Evolutionary conservation across 2,329 filamentous ascomycete genomes (phyloP), one percentile per base, ranked within the genome.

Genomic region (Capronia coronata): DNA sequence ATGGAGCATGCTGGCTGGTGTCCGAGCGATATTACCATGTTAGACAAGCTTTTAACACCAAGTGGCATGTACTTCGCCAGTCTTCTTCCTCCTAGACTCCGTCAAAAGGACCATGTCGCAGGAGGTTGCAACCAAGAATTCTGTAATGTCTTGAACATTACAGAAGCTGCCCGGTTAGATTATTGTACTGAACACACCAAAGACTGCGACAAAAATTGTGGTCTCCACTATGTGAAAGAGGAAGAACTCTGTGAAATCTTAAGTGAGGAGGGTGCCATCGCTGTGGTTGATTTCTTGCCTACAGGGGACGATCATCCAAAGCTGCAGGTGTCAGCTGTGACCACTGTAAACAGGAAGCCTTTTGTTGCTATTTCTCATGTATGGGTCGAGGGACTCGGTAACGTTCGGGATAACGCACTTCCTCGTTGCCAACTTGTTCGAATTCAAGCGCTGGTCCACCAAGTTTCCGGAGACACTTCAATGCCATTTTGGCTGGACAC

Each of bases 11-110:
- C 37, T 5, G 16, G 37, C 13, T 40, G 37, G 37, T 40, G 37
- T 8, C 35, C 35, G 3, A 38, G 18, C 18, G 18, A 40, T 22
- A 40, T 40, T 19, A 21, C 37, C 14, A 40, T 40, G 37, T 22
- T 40, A 4, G 4, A 16, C 11, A 40, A 40, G 14, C 16, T 40
- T 22, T 3, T 22, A 18, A 40, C 37, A 3, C 16, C 37, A 16
- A 40, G n/a, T 14, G 37, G 37, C 13, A 22, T 40, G 37, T 40
- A 40, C 11, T 40, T 40, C 21, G 37, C 37, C 37, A 40, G 37
- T 22, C 22, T 40, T 13, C 18, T 40, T 22, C 37, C 5, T 5
- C 37, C 37, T 6, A n/a, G 18, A 13, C 9, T 40, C n/a, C 4
- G 8, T 2, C 37, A 14, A 7, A 16, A 38, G 4, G 16, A 40